These are phyloP conservation scores for Kodamaea hsintzibuensis DNA, from an alignment of 805 yeast genomes.

Conservation along the genomic window DNA sequence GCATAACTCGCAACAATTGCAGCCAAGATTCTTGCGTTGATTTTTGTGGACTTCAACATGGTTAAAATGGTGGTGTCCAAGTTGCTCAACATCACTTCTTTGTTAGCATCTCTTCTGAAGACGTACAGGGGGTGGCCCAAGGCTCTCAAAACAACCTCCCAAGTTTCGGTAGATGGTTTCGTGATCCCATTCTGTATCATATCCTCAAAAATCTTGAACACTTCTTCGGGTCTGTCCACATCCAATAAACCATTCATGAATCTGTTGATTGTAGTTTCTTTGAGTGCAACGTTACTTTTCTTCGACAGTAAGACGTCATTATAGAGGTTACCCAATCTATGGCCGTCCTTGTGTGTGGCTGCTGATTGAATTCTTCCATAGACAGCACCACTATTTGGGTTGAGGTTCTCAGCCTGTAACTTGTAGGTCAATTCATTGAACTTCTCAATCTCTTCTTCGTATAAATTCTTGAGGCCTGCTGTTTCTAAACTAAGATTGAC, in stretches of 20 bases:
- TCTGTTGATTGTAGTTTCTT: slow-evolving; percentile 41
- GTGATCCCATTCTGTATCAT: slow-evolving; percentile 39
- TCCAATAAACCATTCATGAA: slow-evolving; percentile 49
- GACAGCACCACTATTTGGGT: slow-evolving; percentile 35
- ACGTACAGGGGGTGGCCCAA: slow-evolving; percentile 38
- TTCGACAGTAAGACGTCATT: slow-evolving; percentile 24
- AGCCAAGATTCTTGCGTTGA: slow-evolving; percentile 51
- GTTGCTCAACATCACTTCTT: slow-evolving; percentile 18
- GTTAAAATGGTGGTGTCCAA: slow-evolving; percentile 26
- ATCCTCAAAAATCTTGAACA: slow-evolving; percentile 51
- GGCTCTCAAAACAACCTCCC: slow-evolving; percentile 61
- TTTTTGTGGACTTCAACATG: slow-evolving; percentile 26
- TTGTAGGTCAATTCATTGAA: slow-evolving; percentile 9
- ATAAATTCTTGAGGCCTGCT: slow-evolving; percentile 12
- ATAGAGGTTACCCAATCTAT: slow-evolving; percentile 22
- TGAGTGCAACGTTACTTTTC: slow-evolving; percentile 31
- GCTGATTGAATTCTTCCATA: slow-evolving; percentile 24
- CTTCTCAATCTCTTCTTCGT: slow-evolving; percentile 7
- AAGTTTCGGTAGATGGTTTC: slow-evolving; percentile 47
- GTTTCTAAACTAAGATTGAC: slow-evolving; percentile 21
- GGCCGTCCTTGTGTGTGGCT: slow-evolving; percentile 18
- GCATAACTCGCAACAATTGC: slow-evolving; percentile 48
- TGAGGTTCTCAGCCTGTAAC: slow-evolving; percentile 22
- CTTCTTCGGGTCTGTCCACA: slow-evolving; percentile 33
- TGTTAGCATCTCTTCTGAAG: slow-evolving; percentile 19